Conservation (phyloP, 2,329 filamentous ascomycete species). For the Rutstroemia sp. region DNA sequence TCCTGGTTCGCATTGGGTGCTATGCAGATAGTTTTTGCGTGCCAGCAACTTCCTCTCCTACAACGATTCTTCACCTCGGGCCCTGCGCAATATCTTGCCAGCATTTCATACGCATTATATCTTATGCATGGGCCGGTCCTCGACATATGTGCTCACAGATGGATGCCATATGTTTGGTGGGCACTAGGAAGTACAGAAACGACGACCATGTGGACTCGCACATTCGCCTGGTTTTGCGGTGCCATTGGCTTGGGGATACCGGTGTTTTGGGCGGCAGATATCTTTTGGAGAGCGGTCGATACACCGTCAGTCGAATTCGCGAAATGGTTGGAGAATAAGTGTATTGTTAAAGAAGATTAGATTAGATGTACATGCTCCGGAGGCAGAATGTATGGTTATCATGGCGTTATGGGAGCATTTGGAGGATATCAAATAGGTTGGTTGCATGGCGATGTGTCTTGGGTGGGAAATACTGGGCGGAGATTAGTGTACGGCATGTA, state of each 20-base stretch:
- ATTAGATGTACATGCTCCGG: neutral
- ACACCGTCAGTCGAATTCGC: constrained; percentile 42
- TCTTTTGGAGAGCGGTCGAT: constrained; percentile 53
- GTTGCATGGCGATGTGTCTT: neutral
- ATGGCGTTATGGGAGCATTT: neutral
- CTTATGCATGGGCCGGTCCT: constrained; percentile 47
- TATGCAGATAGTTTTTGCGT: constrained; percentile 26
- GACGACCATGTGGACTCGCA: constrained; percentile 19
- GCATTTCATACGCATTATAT: constrained; percentile 51
- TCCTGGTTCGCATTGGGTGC: constrained; percentile 25
- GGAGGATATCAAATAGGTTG: neutral
- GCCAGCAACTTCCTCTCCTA: constrained; percentile 31
- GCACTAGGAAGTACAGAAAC: constrained; percentile 12
- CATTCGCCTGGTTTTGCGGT: constrained; percentile 29
- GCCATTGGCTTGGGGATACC: constrained; percentile 39
- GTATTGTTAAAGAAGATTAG: constrained; percentile 18
- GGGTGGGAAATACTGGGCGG: neutral
- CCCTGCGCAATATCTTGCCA: constrained; percentile 47
- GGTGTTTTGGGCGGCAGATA: constrained; percentile 44
- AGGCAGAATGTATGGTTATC: neutral
- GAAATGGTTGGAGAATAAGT: constrained; percentile 36
- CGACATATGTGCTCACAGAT: constrained; percentile 24
- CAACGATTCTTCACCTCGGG: constrained; percentile 40
- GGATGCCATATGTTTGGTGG: constrained; percentile 20
- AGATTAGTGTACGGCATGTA: neutral